Conservation (phyloP, 164 flowering plant species). For the Hamamelis virginiana region DNA sequence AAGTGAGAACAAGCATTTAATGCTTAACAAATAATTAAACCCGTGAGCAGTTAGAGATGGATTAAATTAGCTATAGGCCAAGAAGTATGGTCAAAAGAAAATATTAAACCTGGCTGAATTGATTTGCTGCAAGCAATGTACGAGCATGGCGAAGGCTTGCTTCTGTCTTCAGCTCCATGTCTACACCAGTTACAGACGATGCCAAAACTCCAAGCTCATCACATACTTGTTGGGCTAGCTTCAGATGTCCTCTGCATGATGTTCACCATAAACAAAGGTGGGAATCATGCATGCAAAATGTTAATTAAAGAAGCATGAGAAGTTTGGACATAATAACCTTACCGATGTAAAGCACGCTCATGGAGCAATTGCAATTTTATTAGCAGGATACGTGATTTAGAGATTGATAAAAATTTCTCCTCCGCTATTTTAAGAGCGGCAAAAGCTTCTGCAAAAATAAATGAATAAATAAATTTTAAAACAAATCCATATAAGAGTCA, state of each 20-base stretch:
- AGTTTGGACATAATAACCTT: slow-evolving; percentile 4
- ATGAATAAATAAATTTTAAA: background rate
- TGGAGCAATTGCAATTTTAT: slow-evolving; percentile 86
- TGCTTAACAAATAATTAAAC: too few species aligned
- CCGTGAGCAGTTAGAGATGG: background rate
- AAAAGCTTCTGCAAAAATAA: slow-evolving; percentile 66
- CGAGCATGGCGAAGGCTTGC: slow-evolving; percentile 89
- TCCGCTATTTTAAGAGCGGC: slow-evolving; percentile 77
- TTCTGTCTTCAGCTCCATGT: slow-evolving; percentile 85
- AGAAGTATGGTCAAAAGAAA: slow-evolving; percentile 3
- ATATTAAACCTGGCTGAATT: slow-evolving; percentile 70
- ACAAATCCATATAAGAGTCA: background rate
- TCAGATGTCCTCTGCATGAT: slow-evolving; percentile 67
- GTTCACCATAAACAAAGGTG: background rate
- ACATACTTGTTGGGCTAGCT: slow-evolving; percentile 78
- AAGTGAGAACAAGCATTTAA: too few species aligned
- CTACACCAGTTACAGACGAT: slow-evolving; percentile 84
- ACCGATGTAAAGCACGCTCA: slow-evolving; percentile 85
- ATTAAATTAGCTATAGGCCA: background rate
- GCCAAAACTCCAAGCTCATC: slow-evolving; percentile 90
- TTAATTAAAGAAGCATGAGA: background rate
- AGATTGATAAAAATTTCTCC: slow-evolving; percentile 60
- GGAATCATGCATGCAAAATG: background rate
- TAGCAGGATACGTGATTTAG: slow-evolving; percentile 67
- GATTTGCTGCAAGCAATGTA: slow-evolving; percentile 88